These are phyloP conservation scores for Leccinum sublutescens DNA, from an alignment of 768 basidiomycete genomes.

Conservation along the genomic window DNA sequence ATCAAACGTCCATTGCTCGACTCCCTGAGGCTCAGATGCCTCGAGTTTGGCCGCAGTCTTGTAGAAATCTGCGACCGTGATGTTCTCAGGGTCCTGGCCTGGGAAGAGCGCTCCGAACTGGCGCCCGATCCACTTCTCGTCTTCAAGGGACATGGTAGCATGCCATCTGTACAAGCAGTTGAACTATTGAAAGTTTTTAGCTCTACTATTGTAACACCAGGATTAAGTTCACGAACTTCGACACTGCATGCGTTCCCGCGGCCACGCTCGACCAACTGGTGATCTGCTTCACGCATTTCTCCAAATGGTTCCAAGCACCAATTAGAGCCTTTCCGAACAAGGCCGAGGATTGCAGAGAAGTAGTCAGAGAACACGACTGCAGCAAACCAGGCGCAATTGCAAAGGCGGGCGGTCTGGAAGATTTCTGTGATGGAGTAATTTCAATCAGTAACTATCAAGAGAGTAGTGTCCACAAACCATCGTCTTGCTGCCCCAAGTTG, in stretches of 20 bases:
- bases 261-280: slow-evolving; percentile 71
- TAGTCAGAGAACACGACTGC: slow-evolving; percentile 80
- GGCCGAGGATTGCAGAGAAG: slow-evolving; percentile 76
- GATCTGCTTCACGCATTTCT: slow-evolving; percentile 60
- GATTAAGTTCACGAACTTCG: slow-evolving; percentile 47
- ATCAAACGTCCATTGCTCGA: slow-evolving; percentile 67
- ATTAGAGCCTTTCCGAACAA: slow-evolving; percentile 67
- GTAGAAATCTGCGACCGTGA: slow-evolving; percentile 53
- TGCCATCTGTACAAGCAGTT: slow-evolving; percentile 88
- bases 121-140: slow-evolving; percentile 64
- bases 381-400: slow-evolving; percentile 82
- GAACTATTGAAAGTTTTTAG: slow-evolving; percentile 46
- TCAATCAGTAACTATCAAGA: background rate
- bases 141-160: slow-evolving; percentile 68
- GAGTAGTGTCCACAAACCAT: slow-evolving; percentile 30
- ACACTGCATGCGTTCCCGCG: slow-evolving; percentile 81
- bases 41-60: slow-evolving; percentile 39
- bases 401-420: slow-evolving; percentile 78
- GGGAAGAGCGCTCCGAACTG: slow-evolving; percentile 55
- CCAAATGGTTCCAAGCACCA: slow-evolving; percentile 80
- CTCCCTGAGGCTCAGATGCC: slow-evolving; percentile 41
- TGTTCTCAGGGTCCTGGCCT: slow-evolving; percentile 46
- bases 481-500: slow-evolving; percentile 53
- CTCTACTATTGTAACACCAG: background rate
- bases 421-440: slow-evolving; percentile 47